These are phyloP conservation scores for Globisporangium paddicum DNA, from an alignment of 352 stramenopile genomes.

Conservation along the genomic window DNA sequence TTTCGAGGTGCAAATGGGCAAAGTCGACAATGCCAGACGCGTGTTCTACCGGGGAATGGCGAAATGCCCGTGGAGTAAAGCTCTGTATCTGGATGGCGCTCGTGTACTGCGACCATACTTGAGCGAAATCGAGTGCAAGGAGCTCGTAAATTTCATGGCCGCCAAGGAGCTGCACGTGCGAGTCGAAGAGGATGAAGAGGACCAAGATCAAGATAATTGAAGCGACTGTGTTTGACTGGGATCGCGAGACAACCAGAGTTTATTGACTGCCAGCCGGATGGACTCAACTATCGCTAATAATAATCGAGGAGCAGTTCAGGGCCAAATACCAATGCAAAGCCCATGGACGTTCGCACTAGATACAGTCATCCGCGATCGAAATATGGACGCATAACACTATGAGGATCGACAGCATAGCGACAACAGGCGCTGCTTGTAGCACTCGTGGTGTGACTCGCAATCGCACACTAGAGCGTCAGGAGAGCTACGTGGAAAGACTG, in stretches of 20 bases:
- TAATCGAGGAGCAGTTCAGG: neutral
- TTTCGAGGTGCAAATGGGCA: slow-evolving; percentile 70
- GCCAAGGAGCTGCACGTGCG: slow-evolving; percentile 73
- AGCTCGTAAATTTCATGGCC: slow-evolving; percentile 63
- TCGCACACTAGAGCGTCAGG: neutral
- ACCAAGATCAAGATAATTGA: slow-evolving; percentile 16
- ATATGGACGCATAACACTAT: neutral
- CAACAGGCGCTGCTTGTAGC: neutral
- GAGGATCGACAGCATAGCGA: neutral
- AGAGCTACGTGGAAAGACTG: slow-evolving; percentile 17
- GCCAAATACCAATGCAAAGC: neutral
- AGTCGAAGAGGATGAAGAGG: neutral
- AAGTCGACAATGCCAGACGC: slow-evolving; percentile 61
- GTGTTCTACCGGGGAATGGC: slow-evolving; percentile 71
- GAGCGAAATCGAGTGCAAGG: slow-evolving; percentile 46
- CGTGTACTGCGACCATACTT: slow-evolving; percentile 62
- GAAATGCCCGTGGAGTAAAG: slow-evolving; percentile 76
- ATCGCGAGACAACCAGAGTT: neutral
- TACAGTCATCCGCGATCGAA: neutral
- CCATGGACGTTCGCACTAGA: neutral
- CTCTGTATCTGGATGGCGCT: slow-evolving; percentile 64
- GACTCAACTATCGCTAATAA: neutral
- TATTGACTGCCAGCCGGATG: too few species aligned
- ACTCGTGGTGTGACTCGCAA: neutral
- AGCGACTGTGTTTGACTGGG: neutral